Conservation (phyloP, 2,329 filamentous ascomycete genomes). For the Cladosporium sp. region DNA sequence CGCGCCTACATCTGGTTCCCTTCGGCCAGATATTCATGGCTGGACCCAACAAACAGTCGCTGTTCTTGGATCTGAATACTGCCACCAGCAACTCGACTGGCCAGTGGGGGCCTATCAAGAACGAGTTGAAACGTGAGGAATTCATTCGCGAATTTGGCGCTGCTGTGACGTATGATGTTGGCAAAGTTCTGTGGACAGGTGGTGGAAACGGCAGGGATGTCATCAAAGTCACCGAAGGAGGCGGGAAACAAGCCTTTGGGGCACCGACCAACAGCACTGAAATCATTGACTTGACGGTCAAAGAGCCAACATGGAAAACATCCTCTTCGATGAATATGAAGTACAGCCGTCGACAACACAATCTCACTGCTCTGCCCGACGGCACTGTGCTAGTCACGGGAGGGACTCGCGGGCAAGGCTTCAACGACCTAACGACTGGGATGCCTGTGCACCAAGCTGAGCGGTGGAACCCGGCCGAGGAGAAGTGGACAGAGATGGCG, state of each 20-base stretch:
- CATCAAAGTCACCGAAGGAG: no score
- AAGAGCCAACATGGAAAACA: neutral
- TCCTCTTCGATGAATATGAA: conserved; percentile 1
- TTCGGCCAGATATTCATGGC: conserved; percentile 11
- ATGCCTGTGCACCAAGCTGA: neutral
- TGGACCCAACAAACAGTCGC: conserved; percentile 1
- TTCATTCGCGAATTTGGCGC: conserved; percentile 2
- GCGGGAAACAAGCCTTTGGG: no score
- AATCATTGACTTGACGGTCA: neutral
- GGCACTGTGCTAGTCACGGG: conserved; percentile 7
- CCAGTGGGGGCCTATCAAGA: neutral
- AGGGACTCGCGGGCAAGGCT: neutral
- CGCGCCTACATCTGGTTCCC: conserved; percentile 7
- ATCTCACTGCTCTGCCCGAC: conserved; percentile 11
- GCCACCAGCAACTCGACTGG: neutral
- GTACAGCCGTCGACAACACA: conserved; percentile 11
- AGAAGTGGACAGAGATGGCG: neutral
- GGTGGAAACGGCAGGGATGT: neutral
- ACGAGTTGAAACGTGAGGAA: neutral
- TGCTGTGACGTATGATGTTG: conserved; percentile 7
- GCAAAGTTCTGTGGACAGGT: conserved; percentile 11
- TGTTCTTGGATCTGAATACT: conserved; percentile 4
- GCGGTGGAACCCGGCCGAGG: neutral
- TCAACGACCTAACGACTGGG: neutral
- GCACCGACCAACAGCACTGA: neutral